Evolutionary conservation across 108 stramenopile genomes (phyloP), one percentile per base, ranked within the genome.

Genomic region (Cyclotella atomus): DNA sequence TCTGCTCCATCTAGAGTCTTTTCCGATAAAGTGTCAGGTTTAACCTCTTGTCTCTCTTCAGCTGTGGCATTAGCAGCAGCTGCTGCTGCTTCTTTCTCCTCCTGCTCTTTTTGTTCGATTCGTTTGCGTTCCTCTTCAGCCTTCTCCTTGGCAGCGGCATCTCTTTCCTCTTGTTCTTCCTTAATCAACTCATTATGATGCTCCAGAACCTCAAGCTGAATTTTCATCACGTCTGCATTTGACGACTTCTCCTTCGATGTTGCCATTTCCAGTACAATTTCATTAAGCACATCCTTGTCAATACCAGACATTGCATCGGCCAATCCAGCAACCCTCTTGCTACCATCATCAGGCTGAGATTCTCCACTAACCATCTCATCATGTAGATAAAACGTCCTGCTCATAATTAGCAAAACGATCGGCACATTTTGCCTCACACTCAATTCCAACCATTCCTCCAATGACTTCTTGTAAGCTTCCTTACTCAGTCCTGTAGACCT

Each of bases 391-490:
- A 98, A 98, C 0, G 96, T 97, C 46, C 97, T 84, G 54, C 92
- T 95, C 96, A 99, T 97, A 47, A 99, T 97, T 20, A 99, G 86
- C 35, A 99, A 81, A 12, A 94, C 87, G 61, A 98, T 95, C 14
- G 99, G 99, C 0, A 99, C 95, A 85, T 95, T 84, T 71, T 95
- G 91, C 68, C 95, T 85, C 12, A 96, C 97, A 70, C 92, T 93
- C 54, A 99, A 82, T 54, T 99, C 97, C n/a, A 99, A 75, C 99
- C 97, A 98, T 76, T 97, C 92, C 59, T 92, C 93, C 52, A 98
- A 81, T 35, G 95, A 86, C 59, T 79, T 70, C 55, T 84, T 85
- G 83, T 96, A 96, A 4, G 93, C 92, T 38, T 91, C 88, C 79
- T 96, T 95, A 75, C 92, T 96, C 44, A 98, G 71, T 15, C 97